These are phyloP conservation scores for Podaxis sp. DNA, from an alignment of 768 basidiomycete genomes.

Conservation along the genomic window DNA sequence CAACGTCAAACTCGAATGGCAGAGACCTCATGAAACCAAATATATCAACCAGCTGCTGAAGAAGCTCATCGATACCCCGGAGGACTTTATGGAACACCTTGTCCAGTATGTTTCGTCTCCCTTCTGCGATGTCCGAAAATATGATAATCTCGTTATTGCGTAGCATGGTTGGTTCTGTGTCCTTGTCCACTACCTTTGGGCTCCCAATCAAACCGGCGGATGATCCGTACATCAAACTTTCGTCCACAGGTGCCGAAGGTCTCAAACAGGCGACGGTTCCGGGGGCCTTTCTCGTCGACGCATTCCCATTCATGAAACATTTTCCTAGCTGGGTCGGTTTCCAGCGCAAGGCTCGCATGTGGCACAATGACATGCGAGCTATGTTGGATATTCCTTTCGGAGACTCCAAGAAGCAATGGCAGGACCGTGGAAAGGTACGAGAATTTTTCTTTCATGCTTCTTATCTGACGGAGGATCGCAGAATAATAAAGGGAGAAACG, in stretches of 20 bases:
- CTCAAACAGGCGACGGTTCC: slow-evolving; percentile 51
- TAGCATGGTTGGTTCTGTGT: slow-evolving; percentile 17
- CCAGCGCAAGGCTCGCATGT: slow-evolving; percentile 40
- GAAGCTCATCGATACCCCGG: slow-evolving; percentile 27
- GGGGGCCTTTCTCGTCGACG: slow-evolving; percentile 45
- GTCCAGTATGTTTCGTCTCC: slow-evolving; percentile 10
- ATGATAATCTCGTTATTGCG: neutral
- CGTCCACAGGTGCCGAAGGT: slow-evolving; percentile 48
- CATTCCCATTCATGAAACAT: slow-evolving; percentile 39
- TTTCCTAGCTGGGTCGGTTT: slow-evolving; percentile 58
- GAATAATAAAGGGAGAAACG: slow-evolving; percentile 1
- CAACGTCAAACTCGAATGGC: slow-evolving; percentile 23
- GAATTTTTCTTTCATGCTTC: neutral
- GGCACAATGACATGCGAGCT: slow-evolving; percentile 35
- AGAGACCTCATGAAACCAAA: slow-evolving; percentile 24
- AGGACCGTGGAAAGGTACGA: slow-evolving; percentile 18
- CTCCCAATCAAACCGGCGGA: slow-evolving; percentile 17
- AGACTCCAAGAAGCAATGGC: slow-evolving; percentile 38
- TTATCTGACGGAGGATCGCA: neutral
- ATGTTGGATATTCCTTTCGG: slow-evolving; percentile 44
- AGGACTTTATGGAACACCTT: slow-evolving; percentile 28
- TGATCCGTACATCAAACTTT: slow-evolving; percentile 51
- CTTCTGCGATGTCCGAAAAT: neutral
- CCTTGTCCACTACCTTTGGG: slow-evolving; percentile 13
- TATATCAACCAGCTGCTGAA: slow-evolving; percentile 30